These are phyloP conservation scores for Eragrostis curvula DNA, from an alignment of 176 grass and related monocot genomes.

Conservation along the genomic window DNA sequence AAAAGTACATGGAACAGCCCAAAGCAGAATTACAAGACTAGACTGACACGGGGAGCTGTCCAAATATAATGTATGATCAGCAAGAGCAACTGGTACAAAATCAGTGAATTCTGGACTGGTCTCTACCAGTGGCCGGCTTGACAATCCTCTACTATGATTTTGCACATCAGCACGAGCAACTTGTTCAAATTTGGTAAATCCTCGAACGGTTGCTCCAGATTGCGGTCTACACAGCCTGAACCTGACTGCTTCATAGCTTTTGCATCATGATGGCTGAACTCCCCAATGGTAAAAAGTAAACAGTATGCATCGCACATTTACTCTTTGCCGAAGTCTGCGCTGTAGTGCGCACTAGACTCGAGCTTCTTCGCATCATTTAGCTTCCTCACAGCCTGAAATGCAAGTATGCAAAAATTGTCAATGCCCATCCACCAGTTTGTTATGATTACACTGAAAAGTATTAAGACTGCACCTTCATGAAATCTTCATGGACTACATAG, in stretches of 20 bases:
- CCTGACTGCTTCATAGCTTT: background rate
- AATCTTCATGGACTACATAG: slow-evolving; percentile 98
- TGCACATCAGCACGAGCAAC: slow-evolving; percentile 16
- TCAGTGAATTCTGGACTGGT: slow-evolving; percentile 31
- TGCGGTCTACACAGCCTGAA: slow-evolving; percentile 5
- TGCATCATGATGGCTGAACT: slow-evolving; percentile 14
- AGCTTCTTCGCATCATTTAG: slow-evolving; percentile 95
- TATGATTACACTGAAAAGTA: slow-evolving; percentile 21
- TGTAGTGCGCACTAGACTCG: slow-evolving; percentile 92
- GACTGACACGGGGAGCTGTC: background rate
- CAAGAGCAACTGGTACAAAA: slow-evolving; percentile 28
- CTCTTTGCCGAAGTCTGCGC: slow-evolving; percentile 90
- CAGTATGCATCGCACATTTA: slow-evolving; percentile 26
- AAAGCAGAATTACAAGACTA: slow-evolving; percentile 31
- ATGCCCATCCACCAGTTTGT: background rate
- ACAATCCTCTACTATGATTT: slow-evolving; percentile 18
- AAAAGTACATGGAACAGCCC: slow-evolving; percentile 39
- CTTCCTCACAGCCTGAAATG: slow-evolving; percentile 82
- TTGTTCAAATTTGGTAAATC: background rate
- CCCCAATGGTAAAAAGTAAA: background rate
- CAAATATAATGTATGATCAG: background rate
- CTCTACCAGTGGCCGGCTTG: slow-evolving; percentile 21
- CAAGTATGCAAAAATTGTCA: background rate
- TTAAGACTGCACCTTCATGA: slow-evolving; percentile 82
- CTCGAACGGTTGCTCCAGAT: background rate